These are phyloP conservation scores for Conticribra weissflogii DNA, from an alignment of 108 stramenopile species.

Conservation along the genomic window DNA sequence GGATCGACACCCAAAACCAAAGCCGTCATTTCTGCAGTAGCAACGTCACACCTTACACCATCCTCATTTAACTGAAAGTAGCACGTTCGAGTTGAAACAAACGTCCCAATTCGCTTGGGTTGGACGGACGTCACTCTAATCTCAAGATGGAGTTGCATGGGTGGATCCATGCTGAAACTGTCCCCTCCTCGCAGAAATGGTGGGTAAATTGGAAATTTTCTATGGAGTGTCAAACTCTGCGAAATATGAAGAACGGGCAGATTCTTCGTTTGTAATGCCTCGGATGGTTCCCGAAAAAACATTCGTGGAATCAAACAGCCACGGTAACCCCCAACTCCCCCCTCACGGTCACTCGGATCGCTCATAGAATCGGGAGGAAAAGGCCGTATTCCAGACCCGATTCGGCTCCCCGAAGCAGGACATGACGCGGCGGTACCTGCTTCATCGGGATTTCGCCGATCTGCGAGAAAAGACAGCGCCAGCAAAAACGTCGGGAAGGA, in stretches of 20 bases:
- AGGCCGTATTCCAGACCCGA: conserved; percentile 50
- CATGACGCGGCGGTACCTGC: background rate
- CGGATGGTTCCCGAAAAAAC: conserved; percentile 27
- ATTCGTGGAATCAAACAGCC: conserved; percentile 37
- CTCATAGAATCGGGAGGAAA: conserved; percentile 69
- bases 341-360: conserved; percentile 28
- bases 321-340: conserved; percentile 42
- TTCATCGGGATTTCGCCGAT: conserved; percentile 2
- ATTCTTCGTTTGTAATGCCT: conserved; percentile 16
- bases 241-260: conserved; percentile 72
- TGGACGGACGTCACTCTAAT: conserved; percentile 41
- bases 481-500: conserved; percentile 70
- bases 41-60: conserved; percentile 25
- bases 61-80: conserved; percentile 14
- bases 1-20: conserved; percentile 59
- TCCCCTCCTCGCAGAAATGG: background rate
- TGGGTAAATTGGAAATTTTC: conserved; percentile 10
- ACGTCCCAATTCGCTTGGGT: conserved; percentile 78
- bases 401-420: background rate
- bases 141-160: conserved; percentile 20
- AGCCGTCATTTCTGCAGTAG: conserved; percentile 66
- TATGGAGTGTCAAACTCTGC: conserved; percentile 65
- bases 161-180: conserved; percentile 7
- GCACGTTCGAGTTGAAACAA: conserved; percentile 67
- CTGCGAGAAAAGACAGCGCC: conserved; percentile 59